phyloP scores from a whole-genome alignment of 2,329 filamentous ascomycete species.

The Aureobasidium musti region DNA sequence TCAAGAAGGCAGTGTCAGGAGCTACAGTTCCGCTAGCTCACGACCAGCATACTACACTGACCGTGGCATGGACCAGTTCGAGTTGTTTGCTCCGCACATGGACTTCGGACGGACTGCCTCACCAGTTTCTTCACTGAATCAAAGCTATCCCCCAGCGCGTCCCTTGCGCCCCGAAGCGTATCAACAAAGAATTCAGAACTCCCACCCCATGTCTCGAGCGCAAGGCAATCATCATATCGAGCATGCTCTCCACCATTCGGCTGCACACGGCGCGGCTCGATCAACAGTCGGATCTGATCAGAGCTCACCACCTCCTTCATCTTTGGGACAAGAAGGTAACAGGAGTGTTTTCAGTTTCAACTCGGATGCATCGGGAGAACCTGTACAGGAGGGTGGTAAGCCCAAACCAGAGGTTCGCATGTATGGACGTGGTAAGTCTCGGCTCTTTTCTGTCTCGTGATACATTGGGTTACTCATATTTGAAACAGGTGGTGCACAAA shows the following conservation, averaged over 20 bases:
- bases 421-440: slow-evolving; percentile 54
- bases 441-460: not conserved
- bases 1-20: slow-evolving; percentile 15
- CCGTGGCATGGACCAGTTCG: slow-evolving; percentile 25
- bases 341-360: slow-evolving; percentile 48
- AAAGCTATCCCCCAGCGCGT: slow-evolving; percentile 24
- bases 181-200: slow-evolving; percentile 15
- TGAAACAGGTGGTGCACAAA: slow-evolving; percentile 53
- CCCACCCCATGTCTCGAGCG: slow-evolving; percentile 15
- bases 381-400: slow-evolving; percentile 49
- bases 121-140: slow-evolving; percentile 29
- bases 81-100: slow-evolving; percentile 32
- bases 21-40: not conserved
- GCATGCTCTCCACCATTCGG: slow-evolving; percentile 9
- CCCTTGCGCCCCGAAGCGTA: slow-evolving; percentile 22
- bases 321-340: slow-evolving; percentile 37
- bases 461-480: slow-evolving; percentile 33
- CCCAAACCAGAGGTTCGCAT: slow-evolving; percentile 54
- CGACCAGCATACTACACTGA: slow-evolving; percentile 15
- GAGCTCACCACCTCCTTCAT: slow-evolving; percentile 32
- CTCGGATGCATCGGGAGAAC: slow-evolving; percentile 31
- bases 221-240: not conserved
- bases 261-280: slow-evolving; percentile 7
- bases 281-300: slow-evolving; percentile 22
- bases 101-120: slow-evolving; percentile 7